Evolutionary conservation across 179 eudicot genomes (phyloP).

Genomic region (Spinacia oleracea): DNA sequence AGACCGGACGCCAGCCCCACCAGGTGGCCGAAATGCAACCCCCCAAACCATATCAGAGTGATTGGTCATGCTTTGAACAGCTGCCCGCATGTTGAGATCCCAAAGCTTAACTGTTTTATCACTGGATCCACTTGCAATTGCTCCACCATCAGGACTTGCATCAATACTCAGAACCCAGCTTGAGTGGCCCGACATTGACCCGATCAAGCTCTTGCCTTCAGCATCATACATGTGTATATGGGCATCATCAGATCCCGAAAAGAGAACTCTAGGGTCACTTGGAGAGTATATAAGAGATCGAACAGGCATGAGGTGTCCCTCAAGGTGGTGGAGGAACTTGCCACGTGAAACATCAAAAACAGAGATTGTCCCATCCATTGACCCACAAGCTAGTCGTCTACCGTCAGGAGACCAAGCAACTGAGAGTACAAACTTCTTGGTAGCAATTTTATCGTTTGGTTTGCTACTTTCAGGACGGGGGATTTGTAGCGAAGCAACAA

Average conservation of each 20-base stretch:
- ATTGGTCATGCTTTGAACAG: constrained; percentile 73
- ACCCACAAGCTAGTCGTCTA: constrained; percentile 75
- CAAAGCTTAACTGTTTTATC: constrained; percentile 82
- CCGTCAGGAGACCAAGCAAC: constrained; percentile 94
- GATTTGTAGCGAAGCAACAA: constrained; percentile 57
- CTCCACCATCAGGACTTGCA: constrained; percentile 75
- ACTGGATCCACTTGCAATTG: constrained; percentile 89
- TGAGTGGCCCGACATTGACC: constrained; percentile 83
- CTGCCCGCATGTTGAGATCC: constrained; percentile 87
- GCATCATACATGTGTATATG: constrained; percentile 86
- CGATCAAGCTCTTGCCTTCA: constrained; percentile 72
- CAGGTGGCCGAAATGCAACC: constrained; percentile 77
- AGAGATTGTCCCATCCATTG: constrained; percentile 92
- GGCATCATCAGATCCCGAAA: constrained; percentile 81
- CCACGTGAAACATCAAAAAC: constrained; percentile 73
- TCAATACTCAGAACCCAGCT: constrained; percentile 96
- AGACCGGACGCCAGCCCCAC: constrained; percentile 50
- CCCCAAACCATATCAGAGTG: constrained; percentile 95
- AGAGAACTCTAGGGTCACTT: constrained; percentile 62
- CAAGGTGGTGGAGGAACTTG: constrained; percentile 82
- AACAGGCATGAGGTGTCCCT: constrained; percentile 95
- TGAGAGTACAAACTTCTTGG: constrained; percentile 87
- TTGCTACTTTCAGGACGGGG: constrained; percentile 74
- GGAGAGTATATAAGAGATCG: constrained; percentile 75
- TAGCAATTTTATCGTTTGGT: constrained; percentile 61